Evolutionary conservation across 352 stramenopile species (phyloP), one percentile per base, ranked within the genome.

Genomic region (Pythium rhizo-oryzae): DNA sequence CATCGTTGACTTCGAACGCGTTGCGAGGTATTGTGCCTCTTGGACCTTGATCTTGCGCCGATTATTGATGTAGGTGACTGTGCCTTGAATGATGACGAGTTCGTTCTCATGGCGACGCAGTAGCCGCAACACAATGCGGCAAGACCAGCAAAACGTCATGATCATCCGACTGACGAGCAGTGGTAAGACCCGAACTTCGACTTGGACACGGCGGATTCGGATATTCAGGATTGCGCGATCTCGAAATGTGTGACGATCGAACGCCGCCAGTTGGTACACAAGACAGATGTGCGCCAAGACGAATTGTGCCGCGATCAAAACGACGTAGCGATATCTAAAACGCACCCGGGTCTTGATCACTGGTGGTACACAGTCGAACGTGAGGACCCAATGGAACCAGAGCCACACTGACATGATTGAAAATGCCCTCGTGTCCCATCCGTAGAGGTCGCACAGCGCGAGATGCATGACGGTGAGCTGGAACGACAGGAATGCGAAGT

Each of bases 401-500:
- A 81, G 41, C 68, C 74, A 79, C 19, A 35, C 58, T 2, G 65
- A 47, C 0, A 47, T 25, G n/a, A 82, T 65, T 0, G 64, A n/a
- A 5, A 71, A 43, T 8, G 57, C 53, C 0, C 67, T 60, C 0
- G 28, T 49, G 51, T 82, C 72, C 77, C 74, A 84, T 6, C 28
- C 30, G 25, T 79, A 71, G 15, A 84, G 25, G 56, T 80, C 71
- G 30, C 72, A 78, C 3, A 75, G 39, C 8, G 69, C 74, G 7
- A 77, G 9, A 50, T 78, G 67, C 13, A 66, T 62, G 19, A 76
- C 15, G 3, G 70, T 72, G 37, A 80, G 52, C 63, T 84, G 74
- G 23, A 79, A 33, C 33, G 74, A 77, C n/a, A 80, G 53, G 37
- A 80, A 80, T 4, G 59, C 44, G 35, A 80, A 79, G 44, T 84